A percentile compares a stretch with the other conserved stretches of the same genome.
phyloP scores from a whole-genome alignment of 257 asterid species.

The Penstemon barbatus region DNA sequence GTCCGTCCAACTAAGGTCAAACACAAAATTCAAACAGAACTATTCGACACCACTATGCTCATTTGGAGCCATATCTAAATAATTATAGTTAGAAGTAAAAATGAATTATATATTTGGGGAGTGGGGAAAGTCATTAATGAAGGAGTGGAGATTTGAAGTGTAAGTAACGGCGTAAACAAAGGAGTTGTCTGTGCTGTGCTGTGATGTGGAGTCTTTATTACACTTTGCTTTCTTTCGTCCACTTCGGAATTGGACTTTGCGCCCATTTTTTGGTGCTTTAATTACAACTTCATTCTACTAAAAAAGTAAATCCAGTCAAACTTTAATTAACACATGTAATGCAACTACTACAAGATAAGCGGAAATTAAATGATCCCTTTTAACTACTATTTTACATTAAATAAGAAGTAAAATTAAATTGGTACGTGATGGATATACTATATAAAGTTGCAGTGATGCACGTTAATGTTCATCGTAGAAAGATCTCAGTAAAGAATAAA shows the following conservation, averaged over 20 bases:
- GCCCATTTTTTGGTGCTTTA: background rate
- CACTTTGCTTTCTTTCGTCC: constrained; percentile 2
- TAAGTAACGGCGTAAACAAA: constrained; percentile 26
- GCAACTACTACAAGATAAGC: background rate
- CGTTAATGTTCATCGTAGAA: constrained; percentile 20
- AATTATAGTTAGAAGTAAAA: no score
- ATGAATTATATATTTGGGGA: background rate
- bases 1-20: no score
- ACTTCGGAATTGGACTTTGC: background rate
- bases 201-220: constrained; percentile 24
- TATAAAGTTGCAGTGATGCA: constrained; percentile 27
- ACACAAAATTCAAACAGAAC: no score
- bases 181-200: constrained; percentile 27
- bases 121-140: constrained; percentile 5
- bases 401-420: background rate
- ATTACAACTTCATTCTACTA: background rate
- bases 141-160: background rate
- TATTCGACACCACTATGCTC: no score
- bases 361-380: no score
- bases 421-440: background rate
- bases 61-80: no score
- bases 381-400: no score
- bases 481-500: constrained; percentile 41
- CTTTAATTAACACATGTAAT: background rate
- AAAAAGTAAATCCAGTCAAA: background rate